These are phyloP conservation scores for Pseudevernia furfuracea DNA, from an alignment of 495 filamentous ascomycete species.

Conservation along the genomic window DNA sequence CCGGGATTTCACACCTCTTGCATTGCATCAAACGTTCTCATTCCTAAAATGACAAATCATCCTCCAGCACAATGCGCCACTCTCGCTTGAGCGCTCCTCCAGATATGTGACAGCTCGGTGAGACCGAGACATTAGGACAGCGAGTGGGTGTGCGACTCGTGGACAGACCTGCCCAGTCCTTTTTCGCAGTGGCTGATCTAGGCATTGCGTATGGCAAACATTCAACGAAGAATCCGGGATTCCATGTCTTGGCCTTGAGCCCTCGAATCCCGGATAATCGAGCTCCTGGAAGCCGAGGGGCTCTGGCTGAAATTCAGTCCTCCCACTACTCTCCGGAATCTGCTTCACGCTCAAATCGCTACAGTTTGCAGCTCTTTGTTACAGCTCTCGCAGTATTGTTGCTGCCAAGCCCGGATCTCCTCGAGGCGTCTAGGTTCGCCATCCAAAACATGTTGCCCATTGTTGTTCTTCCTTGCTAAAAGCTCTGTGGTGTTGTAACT, in stretches of 20 bases:
- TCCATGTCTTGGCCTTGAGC: neutral
- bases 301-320: neutral
- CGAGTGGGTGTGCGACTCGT: neutral
- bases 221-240: neutral
- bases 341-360: neutral
- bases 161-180: neutral
- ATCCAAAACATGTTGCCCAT: neutral
- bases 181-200: neutral
- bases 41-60: neutral
- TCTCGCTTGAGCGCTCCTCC: neutral
- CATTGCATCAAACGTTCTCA: neutral
- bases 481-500: slow-evolving; percentile 8
- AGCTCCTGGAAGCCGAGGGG: neutral
- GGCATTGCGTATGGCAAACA: neutral
- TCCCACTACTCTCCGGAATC: neutral
- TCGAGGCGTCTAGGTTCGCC: neutral
- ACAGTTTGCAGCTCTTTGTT: slow-evolving; percentile 5
- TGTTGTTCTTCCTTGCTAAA: neutral
- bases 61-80: neutral
- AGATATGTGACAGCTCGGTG: neutral
- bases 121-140: neutral
- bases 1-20: neutral
- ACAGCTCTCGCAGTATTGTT: slow-evolving; percentile 19
- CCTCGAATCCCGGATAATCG: neutral
- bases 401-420: slow-evolving; percentile 15